A percentile compares a stretch with the other conserved stretches of the same genome.
phyloP scores from a whole-genome alignment of 2,329 filamentous ascomycete genomes.

The Colletotrichum simmondsii region DNA sequence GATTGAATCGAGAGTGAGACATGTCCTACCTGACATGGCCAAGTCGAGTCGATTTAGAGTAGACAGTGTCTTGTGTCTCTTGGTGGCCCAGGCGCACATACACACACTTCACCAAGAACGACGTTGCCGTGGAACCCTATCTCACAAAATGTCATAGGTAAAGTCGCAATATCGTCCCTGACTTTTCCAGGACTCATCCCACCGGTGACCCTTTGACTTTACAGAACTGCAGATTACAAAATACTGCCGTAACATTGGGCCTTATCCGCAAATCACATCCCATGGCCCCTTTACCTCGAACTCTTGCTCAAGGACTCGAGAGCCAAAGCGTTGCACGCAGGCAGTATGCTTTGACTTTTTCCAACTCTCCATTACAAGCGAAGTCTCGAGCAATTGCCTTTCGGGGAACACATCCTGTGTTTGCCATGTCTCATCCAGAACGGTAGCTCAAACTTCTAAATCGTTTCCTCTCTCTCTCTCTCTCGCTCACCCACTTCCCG shows the following conservation, averaged over 20 bases:
- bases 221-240: background rate
- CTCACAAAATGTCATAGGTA: background rate
- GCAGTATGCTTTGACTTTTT: background rate
- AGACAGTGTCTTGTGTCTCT: background rate
- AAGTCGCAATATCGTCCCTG: conserved; percentile 11
- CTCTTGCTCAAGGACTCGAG: background rate
- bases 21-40: background rate
- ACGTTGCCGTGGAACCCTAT: background rate
- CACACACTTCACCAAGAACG: background rate
- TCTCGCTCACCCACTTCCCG: background rate
- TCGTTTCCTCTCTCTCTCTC: background rate
- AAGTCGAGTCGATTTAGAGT: background rate
- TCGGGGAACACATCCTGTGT: background rate
- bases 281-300: background rate
- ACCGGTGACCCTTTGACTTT: background rate
- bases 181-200: background rate
- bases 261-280: background rate
- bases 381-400: background rate
- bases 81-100: background rate
- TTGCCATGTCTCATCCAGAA: background rate
- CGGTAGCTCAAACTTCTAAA: background rate
- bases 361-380: background rate
- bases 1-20: background rate
- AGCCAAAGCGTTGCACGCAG: background rate
- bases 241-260: background rate